phyloP scores from a whole-genome alignment of 2,329 filamentous ascomycete genomes.

The Fusarium sp. region DNA sequence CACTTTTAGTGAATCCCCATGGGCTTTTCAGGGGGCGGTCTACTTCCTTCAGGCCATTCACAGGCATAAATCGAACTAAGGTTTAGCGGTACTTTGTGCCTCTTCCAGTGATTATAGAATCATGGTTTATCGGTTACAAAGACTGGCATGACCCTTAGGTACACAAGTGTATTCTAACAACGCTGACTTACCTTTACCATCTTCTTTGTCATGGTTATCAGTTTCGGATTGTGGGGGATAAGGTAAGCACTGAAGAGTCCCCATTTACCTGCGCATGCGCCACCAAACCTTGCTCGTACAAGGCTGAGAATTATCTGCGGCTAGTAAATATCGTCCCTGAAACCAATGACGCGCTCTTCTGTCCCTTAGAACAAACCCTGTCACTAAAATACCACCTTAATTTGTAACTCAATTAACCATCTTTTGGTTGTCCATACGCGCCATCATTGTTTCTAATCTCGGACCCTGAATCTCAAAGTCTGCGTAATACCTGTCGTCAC shows the following conservation, averaged over 20 bases:
- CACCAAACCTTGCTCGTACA: slow-evolving; percentile 18
- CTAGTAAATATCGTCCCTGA: slow-evolving; percentile 16
- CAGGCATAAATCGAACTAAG: slow-evolving; percentile 1
- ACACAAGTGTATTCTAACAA: background rate
- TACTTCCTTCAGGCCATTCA: slow-evolving; percentile 1
- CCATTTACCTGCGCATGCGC: background rate
- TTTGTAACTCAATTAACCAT: slow-evolving; percentile 13
- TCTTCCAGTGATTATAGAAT: background rate
- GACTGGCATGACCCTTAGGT: background rate
- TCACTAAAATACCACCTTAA: slow-evolving; percentile 18
- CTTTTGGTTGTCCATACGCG: slow-evolving; percentile 12
- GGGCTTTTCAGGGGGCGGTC: slow-evolving; percentile 11
- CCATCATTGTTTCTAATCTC: slow-evolving; percentile 18
- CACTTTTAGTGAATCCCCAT: background rate
- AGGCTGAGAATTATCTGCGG: slow-evolving; percentile 29
- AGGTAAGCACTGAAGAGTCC: background rate
- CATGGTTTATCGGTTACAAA: background rate
- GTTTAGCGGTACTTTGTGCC: background rate
- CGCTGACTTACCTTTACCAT: slow-evolving; percentile 8
- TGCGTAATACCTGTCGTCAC: slow-evolving; percentile 13
- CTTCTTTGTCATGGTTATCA: slow-evolving; percentile 24
- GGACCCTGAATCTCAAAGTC: background rate
- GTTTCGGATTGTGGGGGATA: slow-evolving; percentile 40
- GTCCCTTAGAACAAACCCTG: slow-evolving; percentile 18
- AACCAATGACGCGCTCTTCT: slow-evolving; percentile 47